Percentiles rank a stretch among this genome's conserved stretches.
phyloP scores from a whole-genome alignment of 371 early-diverging fungal genomes.

The Mucor lusitanicus region DNA sequence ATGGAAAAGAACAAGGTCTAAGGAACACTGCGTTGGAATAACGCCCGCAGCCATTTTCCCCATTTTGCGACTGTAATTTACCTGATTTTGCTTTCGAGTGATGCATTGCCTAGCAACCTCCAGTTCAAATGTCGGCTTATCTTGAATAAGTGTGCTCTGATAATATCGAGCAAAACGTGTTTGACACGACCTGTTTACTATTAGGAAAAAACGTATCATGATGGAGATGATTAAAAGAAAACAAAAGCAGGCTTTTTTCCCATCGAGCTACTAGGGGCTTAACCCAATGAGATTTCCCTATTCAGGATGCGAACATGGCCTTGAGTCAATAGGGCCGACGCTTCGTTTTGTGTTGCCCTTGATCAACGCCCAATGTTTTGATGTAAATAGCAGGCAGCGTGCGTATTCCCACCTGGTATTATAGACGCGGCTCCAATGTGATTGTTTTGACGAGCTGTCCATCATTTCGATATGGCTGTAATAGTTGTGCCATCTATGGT shows the following conservation, averaged over 20 bases:
- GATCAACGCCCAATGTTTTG: background rate
- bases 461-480: too few relatives aligned
- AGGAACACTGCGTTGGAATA: background rate
- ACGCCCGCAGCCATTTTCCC: background rate
- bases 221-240: background rate
- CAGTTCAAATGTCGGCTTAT: conserved; percentile 37
- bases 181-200: conserved; percentile 47
- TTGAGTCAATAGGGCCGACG: background rate
- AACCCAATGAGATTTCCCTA: background rate
- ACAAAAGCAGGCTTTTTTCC: background rate
- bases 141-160: conserved; percentile 12
- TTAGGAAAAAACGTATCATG: conserved; percentile 45
- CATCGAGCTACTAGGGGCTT: background rate
- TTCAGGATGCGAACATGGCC: background rate
- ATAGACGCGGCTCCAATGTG: too few relatives aligned
- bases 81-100: conserved; percentile 32
- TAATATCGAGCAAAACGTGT: conserved; percentile 52
- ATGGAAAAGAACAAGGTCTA: conserved; percentile 24
- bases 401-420: too few relatives aligned
- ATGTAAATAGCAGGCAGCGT: background rate
- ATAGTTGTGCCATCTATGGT: too few relatives aligned
- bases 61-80: conserved; percentile 4
- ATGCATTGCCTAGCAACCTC: conserved; percentile 37
- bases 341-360: background rate
- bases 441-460: too few relatives aligned